Evolutionary conservation across 176 grass and related monocot genomes (phyloP).

Genomic region (Echinochloa phyllopogon): DNA sequence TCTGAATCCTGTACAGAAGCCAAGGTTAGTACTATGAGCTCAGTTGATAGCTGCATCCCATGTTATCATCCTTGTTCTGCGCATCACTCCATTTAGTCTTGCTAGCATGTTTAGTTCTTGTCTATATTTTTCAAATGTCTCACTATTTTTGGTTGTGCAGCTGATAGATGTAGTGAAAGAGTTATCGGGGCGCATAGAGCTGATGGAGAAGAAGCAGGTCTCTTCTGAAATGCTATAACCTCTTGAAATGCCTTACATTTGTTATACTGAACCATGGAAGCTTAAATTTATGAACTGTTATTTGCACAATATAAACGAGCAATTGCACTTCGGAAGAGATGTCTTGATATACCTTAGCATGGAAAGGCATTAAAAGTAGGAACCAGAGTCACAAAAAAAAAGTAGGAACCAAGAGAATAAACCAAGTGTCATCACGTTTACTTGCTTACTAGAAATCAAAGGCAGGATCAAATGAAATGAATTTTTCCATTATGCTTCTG

Average conservation of each 20-base stretch:
- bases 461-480: conserved; percentile 15
- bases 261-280: background rate
- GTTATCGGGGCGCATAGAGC: conserved; percentile 46
- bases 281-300: conserved; percentile 15
- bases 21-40: conserved; percentile 40
- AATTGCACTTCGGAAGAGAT: background rate
- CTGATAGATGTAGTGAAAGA: conserved; percentile 55
- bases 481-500: background rate
- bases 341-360: conserved; percentile 1
- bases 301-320: background rate
- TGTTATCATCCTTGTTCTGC: conserved; percentile 24
- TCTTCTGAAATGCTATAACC: conserved; percentile 28
- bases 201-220: conserved; percentile 76
- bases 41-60: background rate
- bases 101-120: conserved; percentile 18
- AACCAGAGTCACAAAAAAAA: too few relatives aligned
- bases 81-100: background rate
- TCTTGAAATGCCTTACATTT: conserved; percentile 9
- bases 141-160: conserved; percentile 46
- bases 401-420: conserved; percentile 16
- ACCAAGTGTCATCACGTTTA: background rate
- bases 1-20: conserved; percentile 41
- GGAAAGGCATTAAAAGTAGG: background rate
- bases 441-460: background rate
- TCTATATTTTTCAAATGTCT: conserved; percentile 4